Base-by-base conservation (phyloP, 176 grass and related monocot species). In the Coix lacrymajobi region DNA sequence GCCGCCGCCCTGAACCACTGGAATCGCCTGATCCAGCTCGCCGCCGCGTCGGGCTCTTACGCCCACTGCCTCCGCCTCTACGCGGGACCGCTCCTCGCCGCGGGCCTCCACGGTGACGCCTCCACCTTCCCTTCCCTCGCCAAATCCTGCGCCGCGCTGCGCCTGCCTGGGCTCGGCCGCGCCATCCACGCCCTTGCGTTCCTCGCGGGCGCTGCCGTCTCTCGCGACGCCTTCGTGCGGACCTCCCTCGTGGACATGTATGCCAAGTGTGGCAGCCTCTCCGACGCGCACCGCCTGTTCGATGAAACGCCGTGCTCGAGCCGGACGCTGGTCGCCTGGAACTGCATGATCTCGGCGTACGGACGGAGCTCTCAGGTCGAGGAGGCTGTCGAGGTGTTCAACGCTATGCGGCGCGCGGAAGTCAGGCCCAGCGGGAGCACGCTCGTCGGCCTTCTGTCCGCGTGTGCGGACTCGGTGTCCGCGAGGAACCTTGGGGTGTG, bases 81-180 rank as follows among this genome's bases (percentile, higher is more conserved):
- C 45, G 63, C 85, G 43, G 44, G 62, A 44, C 80, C 85, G 82
- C 56, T 91, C 73, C 67, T 88, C 60, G 57, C 69, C 24, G 66
- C 82, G n/a, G 88, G 85, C 41, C 39, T 83, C 64, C 88, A 65
- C 71, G 85, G 88, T 30, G 78, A 88, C 64, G 78, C 73, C 68
- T 94, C 80, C 73, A 91, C 88, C 29, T 91, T 90, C 82, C 88
- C 91, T 32, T 94, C 86, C 73, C 82, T 94, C 70, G 81, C 88
- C 56, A 94, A 94, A 71, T 89, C 88, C 64, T 94, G 91, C 85
- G 88, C 85, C 29, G 84, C 79, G 34, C 81, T 90, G 61, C 67
- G 91, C 33, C 80, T 84, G 33, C 32, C 86, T 11, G 73, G 83
- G 65, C 72, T 86, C 51, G 91, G 85, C 57, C 69, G 81, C 30